Conservation (phyloP, 2,329 filamentous ascomycete genomes). For the Eurotiales sp. region DNA sequence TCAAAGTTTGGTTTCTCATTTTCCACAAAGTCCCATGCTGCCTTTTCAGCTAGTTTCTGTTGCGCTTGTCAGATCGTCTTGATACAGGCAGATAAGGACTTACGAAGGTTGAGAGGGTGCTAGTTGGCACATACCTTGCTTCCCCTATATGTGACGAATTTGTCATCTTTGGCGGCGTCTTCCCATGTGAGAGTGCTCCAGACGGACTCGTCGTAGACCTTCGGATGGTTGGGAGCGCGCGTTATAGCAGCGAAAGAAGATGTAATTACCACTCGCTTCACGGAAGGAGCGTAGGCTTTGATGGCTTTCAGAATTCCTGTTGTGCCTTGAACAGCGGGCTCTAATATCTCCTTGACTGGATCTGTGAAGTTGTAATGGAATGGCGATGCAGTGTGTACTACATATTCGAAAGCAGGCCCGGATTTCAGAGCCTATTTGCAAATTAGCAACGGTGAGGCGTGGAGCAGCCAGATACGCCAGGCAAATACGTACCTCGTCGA, state of each 20-base stretch:
- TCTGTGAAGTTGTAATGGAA: constrained; percentile 70
- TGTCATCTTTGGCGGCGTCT: constrained; percentile 31
- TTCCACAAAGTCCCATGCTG: constrained; percentile 62
- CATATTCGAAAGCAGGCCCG: constrained; percentile 64
- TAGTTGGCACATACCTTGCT: constrained; percentile 52
- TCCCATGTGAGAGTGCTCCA: constrained; percentile 46
- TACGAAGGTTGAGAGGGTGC: background rate
- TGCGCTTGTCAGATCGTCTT: constrained; percentile 13
- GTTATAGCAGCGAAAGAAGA: constrained; percentile 67
- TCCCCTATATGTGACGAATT: constrained; percentile 41
- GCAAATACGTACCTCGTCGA: constrained; percentile 54
- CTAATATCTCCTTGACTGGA: constrained; percentile 61
- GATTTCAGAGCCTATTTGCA: constrained; percentile 50
- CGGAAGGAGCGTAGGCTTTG: constrained; percentile 58
- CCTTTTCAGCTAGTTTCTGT: constrained; percentile 59
- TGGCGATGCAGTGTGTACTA: constrained; percentile 71
- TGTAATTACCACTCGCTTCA: constrained; percentile 70
- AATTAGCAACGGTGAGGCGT: constrained; percentile 7
- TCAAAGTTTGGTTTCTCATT: constrained; percentile 57
- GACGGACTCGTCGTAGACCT: constrained; percentile 34
- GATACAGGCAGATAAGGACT: too few relatives aligned
- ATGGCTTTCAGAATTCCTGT: constrained; percentile 60
- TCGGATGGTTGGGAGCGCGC: constrained; percentile 38
- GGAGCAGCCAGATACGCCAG: background rate
- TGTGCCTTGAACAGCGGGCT: constrained; percentile 61